These are phyloP conservation scores for Penicillium herquei DNA, from an alignment of 495 filamentous ascomycete genomes.

Conservation along the genomic window DNA sequence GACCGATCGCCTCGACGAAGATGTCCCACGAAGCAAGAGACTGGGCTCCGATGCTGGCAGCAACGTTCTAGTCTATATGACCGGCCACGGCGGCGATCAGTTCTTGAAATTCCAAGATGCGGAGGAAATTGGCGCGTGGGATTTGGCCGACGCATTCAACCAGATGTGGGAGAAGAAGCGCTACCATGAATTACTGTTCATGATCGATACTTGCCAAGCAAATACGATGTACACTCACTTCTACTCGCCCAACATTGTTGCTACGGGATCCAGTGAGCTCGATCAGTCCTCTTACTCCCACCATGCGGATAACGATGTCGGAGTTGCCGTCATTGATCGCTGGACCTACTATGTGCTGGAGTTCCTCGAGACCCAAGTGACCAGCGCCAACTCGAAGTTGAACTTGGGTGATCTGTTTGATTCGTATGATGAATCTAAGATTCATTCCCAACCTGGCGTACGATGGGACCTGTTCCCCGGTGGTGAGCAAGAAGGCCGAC, in stretches of 20 bases:
- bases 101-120: constrained; percentile 98
- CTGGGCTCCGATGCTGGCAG: constrained; percentile 88
- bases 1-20: constrained; percentile 88
- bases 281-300: constrained; percentile 95
- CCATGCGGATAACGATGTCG: constrained; percentile 96
- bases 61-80: constrained; percentile 99
- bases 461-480: constrained; percentile 90
- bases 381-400: constrained; percentile 75
- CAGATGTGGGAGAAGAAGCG: constrained; percentile 99
- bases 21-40: constrained; percentile 90
- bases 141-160: constrained; percentile 95
- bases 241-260: constrained; percentile 95
- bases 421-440: constrained; percentile 90
- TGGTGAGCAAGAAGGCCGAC: constrained; percentile 69
- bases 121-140: constrained; percentile 95
- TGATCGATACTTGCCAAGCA: constrained; percentile 99
- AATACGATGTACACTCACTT: constrained; percentile 99
- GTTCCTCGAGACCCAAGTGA: constrained; percentile 89
- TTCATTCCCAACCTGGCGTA: constrained; percentile 88
- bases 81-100: constrained; percentile 96
- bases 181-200: constrained; percentile 93
- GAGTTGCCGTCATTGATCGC: constrained; percentile 95
- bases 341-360: constrained; percentile 99
- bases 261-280: constrained; percentile 88
- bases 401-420: constrained; percentile 93